Conservation (phyloP, 805 yeast genomes). For the Grigorovia jiainica region DNA sequence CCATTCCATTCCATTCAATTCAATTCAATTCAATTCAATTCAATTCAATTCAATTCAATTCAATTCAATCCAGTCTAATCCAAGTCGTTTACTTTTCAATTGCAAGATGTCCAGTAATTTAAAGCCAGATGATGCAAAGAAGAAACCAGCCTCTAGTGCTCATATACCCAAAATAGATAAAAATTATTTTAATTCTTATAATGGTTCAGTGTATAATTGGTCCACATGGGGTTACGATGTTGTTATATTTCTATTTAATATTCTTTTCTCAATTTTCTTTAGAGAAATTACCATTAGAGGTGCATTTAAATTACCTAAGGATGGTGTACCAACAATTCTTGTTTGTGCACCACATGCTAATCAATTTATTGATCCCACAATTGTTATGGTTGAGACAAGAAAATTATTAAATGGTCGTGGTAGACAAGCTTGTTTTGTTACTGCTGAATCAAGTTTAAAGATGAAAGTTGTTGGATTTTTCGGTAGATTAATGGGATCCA, state of each 20-base stretch:
- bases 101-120: neutral
- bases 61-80: no score
- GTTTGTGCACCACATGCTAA: conserved; percentile 83
- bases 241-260: conserved; percentile 21
- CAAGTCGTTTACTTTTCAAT: no score
- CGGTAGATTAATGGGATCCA: conserved; percentile 62
- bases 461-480: conserved; percentile 62
- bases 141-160: conserved; percentile 9
- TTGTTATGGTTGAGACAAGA: conserved; percentile 70
- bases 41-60: no score
- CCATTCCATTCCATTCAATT: no score
- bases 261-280: conserved; percentile 41
- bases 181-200: conserved; percentile 18
- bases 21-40: no score
- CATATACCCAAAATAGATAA: conserved; percentile 18
- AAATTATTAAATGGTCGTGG: conserved; percentile 35
- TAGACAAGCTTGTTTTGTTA: conserved; percentile 65
- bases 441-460: conserved; percentile 69
- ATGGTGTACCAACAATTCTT: conserved; percentile 48
- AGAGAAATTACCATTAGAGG: conserved; percentile 69
- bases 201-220: conserved; percentile 18
- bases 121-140: neutral
- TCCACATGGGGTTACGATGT: conserved; percentile 24
- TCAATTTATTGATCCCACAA: conserved; percentile 75
- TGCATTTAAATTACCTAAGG: conserved; percentile 28